Evolutionary conservation across 2,329 filamentous ascomycete species (phyloP), one percentile per base, ranked within the genome.

Genomic region (Penicillium glabrum): DNA sequence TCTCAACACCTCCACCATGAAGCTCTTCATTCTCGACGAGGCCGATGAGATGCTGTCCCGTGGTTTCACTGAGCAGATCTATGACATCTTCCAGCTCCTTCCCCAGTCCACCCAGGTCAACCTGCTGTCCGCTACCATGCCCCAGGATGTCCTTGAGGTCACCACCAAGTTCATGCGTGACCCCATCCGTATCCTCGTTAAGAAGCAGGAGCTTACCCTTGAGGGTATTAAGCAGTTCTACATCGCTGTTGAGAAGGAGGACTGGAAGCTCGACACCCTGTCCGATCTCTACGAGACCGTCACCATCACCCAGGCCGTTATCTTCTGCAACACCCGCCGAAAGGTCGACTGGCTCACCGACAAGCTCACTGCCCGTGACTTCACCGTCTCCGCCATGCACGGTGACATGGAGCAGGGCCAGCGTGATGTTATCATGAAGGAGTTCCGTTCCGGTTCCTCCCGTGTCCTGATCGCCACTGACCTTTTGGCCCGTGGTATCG

Each of bases 81-180:
- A 98, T 85, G 93, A 98, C 67, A 93, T 99, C 50, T 98, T 97
- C 81, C 91, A 93, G 72, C 96, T 97, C 72, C 88, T 99, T 0
- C 95, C 95, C 16, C 95, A 93, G 26, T 92, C 93, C 5, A 99
- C 95, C 1, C 95, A 99, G 77, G 95, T 98, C n/a, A 95, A 98
- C 3, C 91, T 99, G 27, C 91, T 99, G 66, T 96, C 91, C 53
- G 95, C 95, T 62, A 99, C 95, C 4, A 87, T 99, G 33, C 95
- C 95, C 46, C 96, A 98, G 82, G 95, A 99, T 72, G 95, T 99
- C 21, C 86, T 99, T 52, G 93, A 98, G 77, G 96, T 99, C 90
- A 99, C 95, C 31, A 98, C 93, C 66, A 98, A 98, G 78, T 99
- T 99, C 84, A 99, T 99, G 95, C 93, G 93, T 88, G 95, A 98